Evolutionary conservation across 73 alveolate genomes (phyloP), one percentile per base, ranked within the genome.

Genomic region (Paramecium octaurelia): DNA sequence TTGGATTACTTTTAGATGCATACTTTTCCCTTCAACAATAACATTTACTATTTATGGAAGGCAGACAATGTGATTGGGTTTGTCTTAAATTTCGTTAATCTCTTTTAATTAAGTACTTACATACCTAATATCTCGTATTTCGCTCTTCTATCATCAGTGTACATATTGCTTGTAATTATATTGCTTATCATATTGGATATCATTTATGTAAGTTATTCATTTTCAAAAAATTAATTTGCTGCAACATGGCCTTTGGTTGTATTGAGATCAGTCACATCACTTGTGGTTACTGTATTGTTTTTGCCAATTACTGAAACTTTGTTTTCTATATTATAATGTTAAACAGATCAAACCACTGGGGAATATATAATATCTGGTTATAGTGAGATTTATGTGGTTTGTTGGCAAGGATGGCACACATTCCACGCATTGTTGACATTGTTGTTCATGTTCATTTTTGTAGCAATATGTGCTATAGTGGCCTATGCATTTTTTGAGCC

Each of bases 221-320:
- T 94, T 58, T 68, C 94, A 1, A 84, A 86, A 91, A 94, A 94
- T 60, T 92, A 86, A 70, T 94, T 94, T 92, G 58, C 93, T 24
- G 90, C 88, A 20, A 92, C 89, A 23, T 94, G 97, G 97, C 97
- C 97, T 31, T 42, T 94, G 21, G 44, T 92, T 36, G 93, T 93
- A 31, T 84, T 94, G 27, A 92, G 95, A 54, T 85, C 93, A 21
- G 95, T 92, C 8, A 58, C 93, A 24, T 93, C 95, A 16, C 80
- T 83, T 9, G 93, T 94, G 9, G 97, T 94, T 34, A 94, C 97
- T n/a, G 95, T 94, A 27, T 84, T 94, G 24, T 94, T 92, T 64
- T 58, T 94, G 46, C 97, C 97, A 8, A 80, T 94, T 3, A 58
- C 94, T 10, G 97, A 87, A 68, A 87, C 88, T 2, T 54, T 87